phyloP scores from a whole-genome alignment of 2,329 filamentous ascomycete species.

The Juglanconis juglandina region DNA sequence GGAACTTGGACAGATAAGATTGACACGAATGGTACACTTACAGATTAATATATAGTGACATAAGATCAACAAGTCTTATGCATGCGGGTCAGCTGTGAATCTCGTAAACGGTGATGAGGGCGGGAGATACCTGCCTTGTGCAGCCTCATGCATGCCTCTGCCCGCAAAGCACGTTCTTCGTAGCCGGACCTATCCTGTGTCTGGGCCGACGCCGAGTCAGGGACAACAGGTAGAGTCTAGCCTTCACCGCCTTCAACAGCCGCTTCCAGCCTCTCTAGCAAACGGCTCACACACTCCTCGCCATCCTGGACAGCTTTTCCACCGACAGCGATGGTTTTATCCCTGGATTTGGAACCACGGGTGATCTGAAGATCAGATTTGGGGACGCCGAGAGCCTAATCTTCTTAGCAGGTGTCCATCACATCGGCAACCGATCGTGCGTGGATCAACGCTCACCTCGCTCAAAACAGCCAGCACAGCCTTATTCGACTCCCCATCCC shows the following conservation, averaged over 20 bases:
- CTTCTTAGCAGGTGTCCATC: background rate
- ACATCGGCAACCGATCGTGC: background rate
- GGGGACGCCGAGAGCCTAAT: constrained; percentile 54
- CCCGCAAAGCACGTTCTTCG: background rate
- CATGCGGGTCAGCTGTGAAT: no score
- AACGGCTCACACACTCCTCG: constrained; percentile 28
- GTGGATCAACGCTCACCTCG: constrained; percentile 37
- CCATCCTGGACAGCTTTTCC: constrained; percentile 25
- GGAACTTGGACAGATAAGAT: no score
- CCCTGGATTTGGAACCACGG: constrained; percentile 60
- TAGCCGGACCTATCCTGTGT: background rate
- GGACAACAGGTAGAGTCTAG: background rate
- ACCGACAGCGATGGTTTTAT: constrained; percentile 55
- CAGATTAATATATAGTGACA: no score
- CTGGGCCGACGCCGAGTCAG: background rate
- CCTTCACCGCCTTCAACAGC: background rate
- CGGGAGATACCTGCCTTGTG: no score
- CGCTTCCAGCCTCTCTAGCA: constrained; percentile 10
- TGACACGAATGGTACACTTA: no score
- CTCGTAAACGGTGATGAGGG: no score
- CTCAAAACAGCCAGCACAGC: constrained; percentile 63
- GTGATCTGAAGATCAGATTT: constrained; percentile 62
- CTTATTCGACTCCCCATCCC: constrained; percentile 67
- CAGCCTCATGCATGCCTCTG: no score
- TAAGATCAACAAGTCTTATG: no score